These are phyloP conservation scores for Candida dubliniensis DNA, from an alignment of 1,139 yeast genomes.

Conservation along the genomic window DNA sequence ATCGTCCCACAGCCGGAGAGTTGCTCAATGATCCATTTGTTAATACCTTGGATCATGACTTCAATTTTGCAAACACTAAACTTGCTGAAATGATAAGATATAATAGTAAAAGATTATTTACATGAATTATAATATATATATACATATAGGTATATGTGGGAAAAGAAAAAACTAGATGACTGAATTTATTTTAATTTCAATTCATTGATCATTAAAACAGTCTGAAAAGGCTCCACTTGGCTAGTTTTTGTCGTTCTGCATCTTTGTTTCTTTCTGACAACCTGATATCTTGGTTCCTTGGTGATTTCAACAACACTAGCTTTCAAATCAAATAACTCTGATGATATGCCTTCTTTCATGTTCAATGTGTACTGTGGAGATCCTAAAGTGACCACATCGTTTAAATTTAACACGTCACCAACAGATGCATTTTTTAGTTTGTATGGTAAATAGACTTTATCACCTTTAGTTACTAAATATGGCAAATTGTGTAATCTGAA, in stretches of 20 bases:
- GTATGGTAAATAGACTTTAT: constrained; percentile 74
- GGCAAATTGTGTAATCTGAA: constrained; percentile 82
- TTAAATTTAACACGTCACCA: constrained; percentile 74
- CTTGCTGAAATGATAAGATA: constrained; percentile 51
- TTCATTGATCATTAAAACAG: constrained; percentile 79
- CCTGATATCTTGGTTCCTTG: constrained; percentile 69
- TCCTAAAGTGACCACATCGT: constrained; percentile 79
- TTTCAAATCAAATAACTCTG: constrained; percentile 54
- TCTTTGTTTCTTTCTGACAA: constrained; percentile 67
- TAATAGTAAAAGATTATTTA: constrained; percentile 11
- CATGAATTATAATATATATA: constrained; percentile 2
- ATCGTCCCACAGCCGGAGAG: constrained; percentile 82
- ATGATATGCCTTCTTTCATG: constrained; percentile 35
- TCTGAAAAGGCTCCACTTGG: constrained; percentile 74
- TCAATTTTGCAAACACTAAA: constrained; percentile 62
- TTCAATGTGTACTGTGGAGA: constrained; percentile 74
- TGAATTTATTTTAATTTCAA: constrained; percentile 37
- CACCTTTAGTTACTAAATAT: constrained; percentile 89
- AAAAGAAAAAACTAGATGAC: background rate
- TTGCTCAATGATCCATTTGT: constrained; percentile 63
- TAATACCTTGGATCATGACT: constrained; percentile 33
- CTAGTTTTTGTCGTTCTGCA: constrained; percentile 81
- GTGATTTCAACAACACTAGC: constrained; percentile 88
- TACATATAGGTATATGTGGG: background rate
- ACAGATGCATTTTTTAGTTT: constrained; percentile 71